Percentiles rank a stretch among this genome's conserved stretches.
phyloP scores from a whole-genome alignment of 306 rosid species.

The Cucurbita argyrosperma region DNA sequence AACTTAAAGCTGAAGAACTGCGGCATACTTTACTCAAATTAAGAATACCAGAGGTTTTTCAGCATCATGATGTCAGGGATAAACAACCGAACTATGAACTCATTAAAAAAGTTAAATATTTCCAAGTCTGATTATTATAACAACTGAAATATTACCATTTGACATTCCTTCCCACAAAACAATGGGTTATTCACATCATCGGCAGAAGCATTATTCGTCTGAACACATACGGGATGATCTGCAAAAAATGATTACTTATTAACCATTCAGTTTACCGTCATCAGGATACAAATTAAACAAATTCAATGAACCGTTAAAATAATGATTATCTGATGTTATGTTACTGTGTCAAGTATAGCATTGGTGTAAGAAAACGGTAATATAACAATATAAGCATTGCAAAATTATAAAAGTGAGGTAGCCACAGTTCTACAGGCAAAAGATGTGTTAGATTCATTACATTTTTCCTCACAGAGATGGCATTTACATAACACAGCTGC shows the following conservation, averaged over 20 bases:
- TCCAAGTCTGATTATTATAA: slow-evolving; percentile 5
- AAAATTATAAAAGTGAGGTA: not conserved
- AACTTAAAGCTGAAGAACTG: not conserved
- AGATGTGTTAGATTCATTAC: slow-evolving; percentile 22
- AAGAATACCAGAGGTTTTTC: slow-evolving; percentile 3
- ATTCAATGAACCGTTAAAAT: not conserved
- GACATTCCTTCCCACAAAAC: slow-evolving; percentile 67
- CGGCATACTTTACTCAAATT: not conserved
- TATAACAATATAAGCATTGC: not conserved
- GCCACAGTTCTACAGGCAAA: not conserved
- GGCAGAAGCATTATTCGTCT: slow-evolving; percentile 22
- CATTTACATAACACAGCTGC: slow-evolving; percentile 32
- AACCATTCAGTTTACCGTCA: slow-evolving; percentile 6
- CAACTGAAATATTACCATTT: slow-evolving; percentile 35
- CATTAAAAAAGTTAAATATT: not conserved
- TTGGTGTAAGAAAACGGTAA: not conserved
- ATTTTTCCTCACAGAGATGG: slow-evolving; percentile 63
- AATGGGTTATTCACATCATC: slow-evolving; percentile 15
- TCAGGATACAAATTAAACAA: slow-evolving; percentile 1
- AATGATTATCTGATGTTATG: not conserved
- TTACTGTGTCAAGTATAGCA: not conserved
- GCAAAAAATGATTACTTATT: slow-evolving; percentile 7
- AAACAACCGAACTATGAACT: not conserved
- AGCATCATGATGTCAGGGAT: not conserved
- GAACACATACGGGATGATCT: slow-evolving; percentile 59